Evolutionary conservation across 768 basidiomycete genomes (phyloP), one percentile per base, ranked within the genome.

Genomic region (Exidia glandulosa): DNA sequence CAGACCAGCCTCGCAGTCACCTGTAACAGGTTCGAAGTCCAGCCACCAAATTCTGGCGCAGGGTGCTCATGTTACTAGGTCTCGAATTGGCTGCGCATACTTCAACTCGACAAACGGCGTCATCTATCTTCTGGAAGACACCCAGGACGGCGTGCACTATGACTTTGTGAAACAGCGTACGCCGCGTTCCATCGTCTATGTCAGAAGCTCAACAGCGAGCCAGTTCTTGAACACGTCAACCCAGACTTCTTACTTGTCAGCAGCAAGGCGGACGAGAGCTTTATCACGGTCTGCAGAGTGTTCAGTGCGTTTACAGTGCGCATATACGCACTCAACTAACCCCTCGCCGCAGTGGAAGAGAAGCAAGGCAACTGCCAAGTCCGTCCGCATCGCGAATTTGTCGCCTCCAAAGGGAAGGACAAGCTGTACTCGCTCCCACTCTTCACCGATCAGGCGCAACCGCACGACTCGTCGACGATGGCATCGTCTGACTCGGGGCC

Each of bases 211-310:
- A 13, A 7, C 27, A 60, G 45, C 48, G 30, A 63, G n/a, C n/a
- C n/a, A 96, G 95, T 96, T 23, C 69, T 97, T 30, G 91, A 94
- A 64, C 94, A 97, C 70, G 78, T 82, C 14, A 75, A 77, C 31
- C 90, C 95, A 12, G 79, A 84, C 57, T 68, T 87, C 29, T 78
- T 91, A 34, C 69, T 98, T 41, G 86, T 88, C 16, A 90, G 88
- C 70, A 87, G 88, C 23, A 85, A 80, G 64, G 82, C 90, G 0
- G 92, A 94, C 57, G 86, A 91, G 45, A 75, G 74, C n/a, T 88
- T 87, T 63, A 84, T 93, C 60, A 81, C 88, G 57, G 68, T 79
- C 23, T 74, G 88, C 57, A 81, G 84, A 47, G 78, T 80, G 34
- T 75, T 82, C 60, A 78, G 90, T 87, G 66, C 57, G 78, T 61